These are phyloP conservation scores for Amphirosellinia nigrospora DNA, from an alignment of 495 filamentous ascomycete species.

Conservation along the genomic window DNA sequence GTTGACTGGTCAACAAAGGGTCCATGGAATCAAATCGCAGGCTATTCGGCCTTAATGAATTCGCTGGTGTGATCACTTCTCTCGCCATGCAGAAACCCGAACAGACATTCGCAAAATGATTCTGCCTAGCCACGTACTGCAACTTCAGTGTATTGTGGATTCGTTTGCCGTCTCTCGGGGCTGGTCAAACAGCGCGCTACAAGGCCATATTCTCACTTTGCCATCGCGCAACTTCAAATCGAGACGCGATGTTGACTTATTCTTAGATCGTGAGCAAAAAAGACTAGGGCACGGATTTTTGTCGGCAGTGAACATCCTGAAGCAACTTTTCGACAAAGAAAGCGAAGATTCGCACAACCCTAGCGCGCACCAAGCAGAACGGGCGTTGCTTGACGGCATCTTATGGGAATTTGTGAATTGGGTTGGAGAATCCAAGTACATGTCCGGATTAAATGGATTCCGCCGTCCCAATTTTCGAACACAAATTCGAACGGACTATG, in stretches of 20 bases:
- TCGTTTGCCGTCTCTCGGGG: constrained; percentile 49
- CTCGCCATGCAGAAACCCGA: constrained; percentile 51
- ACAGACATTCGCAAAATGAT: constrained; percentile 48
- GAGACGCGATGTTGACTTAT: constrained; percentile 51
- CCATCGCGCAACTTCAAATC: constrained; percentile 44
- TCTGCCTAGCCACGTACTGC: constrained; percentile 53
- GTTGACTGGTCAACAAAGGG: constrained; percentile 36
- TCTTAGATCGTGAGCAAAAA: constrained; percentile 46
- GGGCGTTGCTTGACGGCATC: constrained; percentile 34
- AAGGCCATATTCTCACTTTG: constrained; percentile 39
- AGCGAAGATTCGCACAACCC: too few species aligned
- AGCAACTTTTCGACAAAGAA: constrained; percentile 36
- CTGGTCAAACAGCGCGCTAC: constrained; percentile 42
- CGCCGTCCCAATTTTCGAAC: constrained; percentile 50
- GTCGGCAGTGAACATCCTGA: constrained; percentile 35
- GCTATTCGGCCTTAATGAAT: constrained; percentile 50
- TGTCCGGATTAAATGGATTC: constrained; percentile 42
- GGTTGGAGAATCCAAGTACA: constrained; percentile 53
- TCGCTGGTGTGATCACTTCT: constrained; percentile 44
- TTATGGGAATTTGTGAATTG: constrained; percentile 45
- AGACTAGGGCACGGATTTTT: constrained; percentile 32
- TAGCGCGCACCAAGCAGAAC: too few species aligned
- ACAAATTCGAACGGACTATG: constrained; percentile 54
- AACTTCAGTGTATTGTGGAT: constrained; percentile 56
- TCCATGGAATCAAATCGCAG: constrained; percentile 42